Evolutionary conservation across 257 asterid genomes (phyloP), one percentile per base, ranked within the genome.

Genomic region (Lithospermum erythrorhizon): DNA sequence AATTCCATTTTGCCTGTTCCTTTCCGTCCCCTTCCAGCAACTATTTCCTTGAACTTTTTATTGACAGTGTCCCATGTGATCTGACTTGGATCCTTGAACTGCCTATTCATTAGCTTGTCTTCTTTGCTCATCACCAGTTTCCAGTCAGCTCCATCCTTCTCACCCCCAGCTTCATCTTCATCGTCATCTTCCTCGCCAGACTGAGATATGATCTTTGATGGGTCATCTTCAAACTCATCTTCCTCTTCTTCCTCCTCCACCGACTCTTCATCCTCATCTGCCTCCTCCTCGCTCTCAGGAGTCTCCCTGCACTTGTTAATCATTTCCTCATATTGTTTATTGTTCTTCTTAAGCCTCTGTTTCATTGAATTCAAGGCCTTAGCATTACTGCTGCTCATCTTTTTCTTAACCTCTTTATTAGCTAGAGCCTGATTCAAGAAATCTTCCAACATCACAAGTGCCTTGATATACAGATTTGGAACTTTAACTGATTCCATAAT

Each of bases 381-480:
- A 1, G 98, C 95, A 75, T 93, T 93, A 64, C 94, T 93, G 45
- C 83, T 84, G 63, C 97, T 93, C 98, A 93, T 93, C 78, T 88
- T 93, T 83, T 93, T 93, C 83, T 87, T 93, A 0, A 95, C 94
- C 76, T 93, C 98, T 82, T 91, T 91, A 62, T 86, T 91, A 56
- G 94, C 89, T 72, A 81, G 57, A 17, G 97, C 79, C 81, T 84
- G 86, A 54, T 80, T 86, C 78, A 91, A 63, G 74, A 80, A 81
- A 64, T 93, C 96, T 76, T 89, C 96, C 74, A 93, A 57, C 90
- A 74, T 84, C 57, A 93, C 95, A 21, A 93, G 94, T 66, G 97
- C 93, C 78, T 84, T 93, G n/a, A 93, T 73, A 67, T 93, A 93
- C 9, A 83, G 76, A 75, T 79, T 84, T 2, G 97, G 97, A 49